Conservation (phyloP, 345 rosid species). For the rapeseed (Brassica napus) region DNA sequence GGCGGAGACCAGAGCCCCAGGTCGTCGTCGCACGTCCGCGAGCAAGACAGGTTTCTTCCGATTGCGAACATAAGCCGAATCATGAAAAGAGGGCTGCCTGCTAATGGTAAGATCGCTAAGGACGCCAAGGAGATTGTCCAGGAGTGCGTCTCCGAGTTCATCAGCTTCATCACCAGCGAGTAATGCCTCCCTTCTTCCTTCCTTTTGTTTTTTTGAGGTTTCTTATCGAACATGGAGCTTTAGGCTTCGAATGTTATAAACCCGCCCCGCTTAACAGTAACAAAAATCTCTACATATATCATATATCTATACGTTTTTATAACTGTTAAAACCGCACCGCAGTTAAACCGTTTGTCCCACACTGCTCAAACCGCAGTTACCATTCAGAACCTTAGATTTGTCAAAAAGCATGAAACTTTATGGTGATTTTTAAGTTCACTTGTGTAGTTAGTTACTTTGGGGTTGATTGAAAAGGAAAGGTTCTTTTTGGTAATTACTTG, state of each 20-base stretch:
- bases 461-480: not conserved
- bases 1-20: slow-evolving; percentile 94
- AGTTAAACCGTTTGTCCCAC: no score
- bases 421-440: not conserved
- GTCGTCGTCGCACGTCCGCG: slow-evolving; percentile 65
- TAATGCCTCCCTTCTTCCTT: slow-evolving; percentile 11
- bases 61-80: slow-evolving; percentile 94
- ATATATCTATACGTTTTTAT: no score
- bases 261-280: no score
- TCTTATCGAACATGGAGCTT: not conserved
- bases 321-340: no score
- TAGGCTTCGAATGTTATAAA: no score
- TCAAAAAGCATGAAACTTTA: not conserved
- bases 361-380: no score
- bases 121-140: slow-evolving; percentile 97
- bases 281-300: no score
- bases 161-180: slow-evolving; percentile 99
- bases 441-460: not conserved
- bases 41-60: slow-evolving; percentile 90
- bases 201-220: not conserved
- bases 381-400: no score
- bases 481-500: not conserved
- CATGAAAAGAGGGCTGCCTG: slow-evolving; percentile 89
- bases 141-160: slow-evolving; percentile 96
- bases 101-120: slow-evolving; percentile 94